phyloP scores from a whole-genome alignment of 805 yeast genomes.

The Yarrowia sp. region DNA sequence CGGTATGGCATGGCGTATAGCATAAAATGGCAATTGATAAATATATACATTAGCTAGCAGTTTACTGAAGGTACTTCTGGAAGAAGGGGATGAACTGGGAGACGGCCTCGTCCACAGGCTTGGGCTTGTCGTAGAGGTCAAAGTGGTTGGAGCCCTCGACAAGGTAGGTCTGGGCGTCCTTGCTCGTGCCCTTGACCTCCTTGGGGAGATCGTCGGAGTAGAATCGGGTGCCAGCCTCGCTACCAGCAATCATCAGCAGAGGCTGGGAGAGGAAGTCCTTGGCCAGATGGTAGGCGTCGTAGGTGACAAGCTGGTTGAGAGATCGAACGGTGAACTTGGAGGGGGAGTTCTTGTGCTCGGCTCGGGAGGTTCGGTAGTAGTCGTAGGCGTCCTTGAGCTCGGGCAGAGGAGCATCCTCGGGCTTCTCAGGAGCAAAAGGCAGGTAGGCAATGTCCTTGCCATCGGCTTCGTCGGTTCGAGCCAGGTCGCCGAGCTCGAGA shows the following conservation, averaged over 20 bases:
- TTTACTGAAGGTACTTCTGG: background rate
- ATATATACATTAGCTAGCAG: background rate
- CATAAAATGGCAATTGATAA: too few relatives aligned
- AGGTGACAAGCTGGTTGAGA: slow-evolving; percentile 1
- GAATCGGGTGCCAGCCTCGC: background rate
- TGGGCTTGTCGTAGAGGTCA: slow-evolving; percentile 28
- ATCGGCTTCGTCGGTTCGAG: slow-evolving; percentile 2
- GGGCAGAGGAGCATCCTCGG: background rate
- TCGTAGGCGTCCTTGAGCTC: slow-evolving; percentile 28
- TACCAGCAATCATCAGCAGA: slow-evolving; percentile 27
- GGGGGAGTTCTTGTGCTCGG: background rate
- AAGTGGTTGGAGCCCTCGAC: slow-evolving; percentile 26
- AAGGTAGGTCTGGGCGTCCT: background rate
- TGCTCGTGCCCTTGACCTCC: background rate
- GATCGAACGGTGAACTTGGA: background rate
- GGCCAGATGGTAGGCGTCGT: slow-evolving; percentile 25
- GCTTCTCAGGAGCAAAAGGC: background rate
- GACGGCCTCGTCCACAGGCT: slow-evolving; percentile 7
- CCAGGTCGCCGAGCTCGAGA: background rate
- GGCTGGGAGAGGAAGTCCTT: slow-evolving; percentile 29
- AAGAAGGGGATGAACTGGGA: background rate
- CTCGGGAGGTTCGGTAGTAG: slow-evolving; percentile 29
- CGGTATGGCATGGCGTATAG: too few relatives aligned
- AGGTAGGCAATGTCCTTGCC: background rate
- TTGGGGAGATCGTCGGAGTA: background rate